Conservation (phyloP, 805 yeast genomes). For the Metahyphopichia silvanorum region DNA sequence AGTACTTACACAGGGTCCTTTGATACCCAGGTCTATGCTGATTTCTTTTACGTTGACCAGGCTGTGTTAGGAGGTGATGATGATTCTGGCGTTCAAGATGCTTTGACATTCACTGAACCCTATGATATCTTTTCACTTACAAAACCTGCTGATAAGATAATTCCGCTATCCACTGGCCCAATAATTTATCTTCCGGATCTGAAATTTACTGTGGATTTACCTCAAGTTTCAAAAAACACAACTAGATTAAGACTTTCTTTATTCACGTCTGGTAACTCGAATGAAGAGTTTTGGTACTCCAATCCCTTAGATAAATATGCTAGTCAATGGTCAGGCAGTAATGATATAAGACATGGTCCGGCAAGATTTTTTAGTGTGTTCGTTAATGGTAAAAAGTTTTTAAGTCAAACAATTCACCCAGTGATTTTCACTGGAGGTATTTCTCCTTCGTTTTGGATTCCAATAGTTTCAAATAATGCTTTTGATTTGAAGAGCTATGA, state of each 20-base stretch:
- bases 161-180: slow-evolving; percentile 37
- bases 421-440: slow-evolving; percentile 71
- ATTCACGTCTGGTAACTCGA: slow-evolving; percentile 62
- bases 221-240: slow-evolving; percentile 47
- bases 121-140: slow-evolving; percentile 15
- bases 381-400: slow-evolving; percentile 51
- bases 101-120: slow-evolving; percentile 5
- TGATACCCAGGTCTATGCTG: slow-evolving; percentile 44
- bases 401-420: slow-evolving; percentile 59
- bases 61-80: slow-evolving; percentile 4
- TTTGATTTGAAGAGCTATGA: slow-evolving; percentile 64
- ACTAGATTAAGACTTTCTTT: slow-evolving; percentile 51
- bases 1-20: slow-evolving; percentile 54
- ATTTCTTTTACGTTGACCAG: slow-evolving; percentile 36
- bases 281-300: slow-evolving; percentile 75
- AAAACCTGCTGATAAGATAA: slow-evolving; percentile 30
- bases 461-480: slow-evolving; percentile 65
- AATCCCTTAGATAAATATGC: slow-evolving; percentile 45
- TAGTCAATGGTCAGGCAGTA: slow-evolving; percentile 28
- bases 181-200: slow-evolving; percentile 38
- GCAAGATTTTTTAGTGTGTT: slow-evolving; percentile 59
- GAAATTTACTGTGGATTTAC: slow-evolving; percentile 27
- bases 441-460: slow-evolving; percentile 70
- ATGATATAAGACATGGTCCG: slow-evolving; percentile 57
- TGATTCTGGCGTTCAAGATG: slow-evolving; percentile 7